Conservation (phyloP, 768 basidiomycete species). For the Tylopilus felleus region DNA sequence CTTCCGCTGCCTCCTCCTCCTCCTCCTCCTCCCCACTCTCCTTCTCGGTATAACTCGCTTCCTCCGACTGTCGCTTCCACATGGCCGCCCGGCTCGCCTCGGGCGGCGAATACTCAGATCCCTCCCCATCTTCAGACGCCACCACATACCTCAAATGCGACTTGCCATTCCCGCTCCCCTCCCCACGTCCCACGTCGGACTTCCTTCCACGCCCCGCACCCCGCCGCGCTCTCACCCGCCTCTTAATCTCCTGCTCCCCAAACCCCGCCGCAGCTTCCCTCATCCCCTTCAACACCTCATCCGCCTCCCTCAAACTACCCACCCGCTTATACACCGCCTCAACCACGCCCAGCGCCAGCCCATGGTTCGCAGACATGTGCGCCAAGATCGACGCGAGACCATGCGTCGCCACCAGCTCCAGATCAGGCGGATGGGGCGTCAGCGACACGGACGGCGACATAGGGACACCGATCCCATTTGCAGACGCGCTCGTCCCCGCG, state of each 20-base stretch:
- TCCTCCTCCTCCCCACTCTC: neutral
- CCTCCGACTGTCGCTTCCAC: constrained; percentile 21
- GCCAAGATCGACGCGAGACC: constrained; percentile 34
- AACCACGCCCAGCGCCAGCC: constrained; percentile 41
- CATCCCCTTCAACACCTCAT: constrained; percentile 38
- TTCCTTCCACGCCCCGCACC: too few species aligned
- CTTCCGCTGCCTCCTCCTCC: constrained; percentile 8
- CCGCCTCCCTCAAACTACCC: constrained; percentile 37
- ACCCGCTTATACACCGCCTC: constrained; percentile 35
- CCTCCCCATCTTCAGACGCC: constrained; percentile 11
- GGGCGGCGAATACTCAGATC: constrained; percentile 27
- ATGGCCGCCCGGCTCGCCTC: constrained; percentile 27
- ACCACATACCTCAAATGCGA: constrained; percentile 10
- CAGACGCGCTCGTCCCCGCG: neutral
- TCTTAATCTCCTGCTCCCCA: constrained; percentile 17
- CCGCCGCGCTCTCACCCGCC: neutral
- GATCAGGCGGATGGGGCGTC: constrained; percentile 11
- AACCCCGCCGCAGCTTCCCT: constrained; percentile 34
- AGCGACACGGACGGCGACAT: neutral
- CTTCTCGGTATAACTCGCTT: neutral
- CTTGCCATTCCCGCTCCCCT: neutral
- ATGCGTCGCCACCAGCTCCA: constrained; percentile 15
- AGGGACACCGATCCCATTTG: neutral
- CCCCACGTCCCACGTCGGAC: neutral
- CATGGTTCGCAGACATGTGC: constrained; percentile 45